Percentiles rank a stretch among this genome's conserved stretches.
phyloP scores from a whole-genome alignment of 176 grass and related monocot genomes.

The Secale cereale region DNA sequence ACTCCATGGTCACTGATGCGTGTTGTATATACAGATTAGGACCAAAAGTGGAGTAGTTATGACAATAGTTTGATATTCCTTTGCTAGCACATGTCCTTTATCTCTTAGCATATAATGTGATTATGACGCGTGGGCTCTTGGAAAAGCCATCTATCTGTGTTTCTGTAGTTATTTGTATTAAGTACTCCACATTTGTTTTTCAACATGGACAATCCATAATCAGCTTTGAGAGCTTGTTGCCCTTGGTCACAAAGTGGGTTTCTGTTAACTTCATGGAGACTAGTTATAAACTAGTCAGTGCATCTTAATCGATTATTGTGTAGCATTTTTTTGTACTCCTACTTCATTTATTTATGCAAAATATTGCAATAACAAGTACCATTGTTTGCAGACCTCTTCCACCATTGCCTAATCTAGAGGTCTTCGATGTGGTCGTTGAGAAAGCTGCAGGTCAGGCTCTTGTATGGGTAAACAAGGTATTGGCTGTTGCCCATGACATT shows the following conservation, averaged over 20 bases:
- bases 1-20: not conserved
- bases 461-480: conserved; percentile 70
- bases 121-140: not conserved
- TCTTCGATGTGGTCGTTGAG: conserved; percentile 61
- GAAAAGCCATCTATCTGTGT: not conserved
- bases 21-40: not conserved
- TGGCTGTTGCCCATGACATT: conserved; percentile 74
- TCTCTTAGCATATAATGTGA: not conserved
- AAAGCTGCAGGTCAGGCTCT: conserved; percentile 51
- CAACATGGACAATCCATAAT: not conserved
- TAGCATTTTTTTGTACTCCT: not conserved
- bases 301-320: not conserved
- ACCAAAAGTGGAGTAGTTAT: not conserved
- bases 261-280: not conserved
- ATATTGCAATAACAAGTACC: not conserved
- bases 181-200: no score
- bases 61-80: not conserved
- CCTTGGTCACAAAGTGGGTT: not conserved
- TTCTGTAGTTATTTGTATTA: not conserved
- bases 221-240: not conserved
- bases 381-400: conserved; percentile 68
- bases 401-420: conserved; percentile 84
- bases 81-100: not conserved
- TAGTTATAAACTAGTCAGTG: not conserved
- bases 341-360: conserved; percentile 8